Evolutionary conservation across 148 eudicot genomes (phyloP).

Genomic region (Cornus florida): DNA sequence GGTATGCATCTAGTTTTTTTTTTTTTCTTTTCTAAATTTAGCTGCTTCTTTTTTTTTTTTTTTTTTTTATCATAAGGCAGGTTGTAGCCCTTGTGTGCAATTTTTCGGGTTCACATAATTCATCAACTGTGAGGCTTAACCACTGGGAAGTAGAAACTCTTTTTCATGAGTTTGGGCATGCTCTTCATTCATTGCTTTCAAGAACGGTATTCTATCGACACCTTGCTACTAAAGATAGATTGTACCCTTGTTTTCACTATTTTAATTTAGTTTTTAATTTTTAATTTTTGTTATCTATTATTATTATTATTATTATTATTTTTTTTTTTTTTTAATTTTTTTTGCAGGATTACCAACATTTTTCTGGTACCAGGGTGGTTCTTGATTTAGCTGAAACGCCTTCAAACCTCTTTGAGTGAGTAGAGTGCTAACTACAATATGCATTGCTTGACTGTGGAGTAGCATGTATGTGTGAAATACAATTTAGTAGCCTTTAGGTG

Average conservation of each 20-base stretch:
- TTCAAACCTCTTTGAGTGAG: constrained; percentile 95
- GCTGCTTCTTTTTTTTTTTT: too few relatives aligned
- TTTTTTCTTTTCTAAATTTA: background rate
- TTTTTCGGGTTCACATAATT: constrained; percentile 55
- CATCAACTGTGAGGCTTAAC: constrained; percentile 54
- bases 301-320: background rate
- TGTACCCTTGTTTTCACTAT: constrained; percentile 8
- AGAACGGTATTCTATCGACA: constrained; percentile 60
- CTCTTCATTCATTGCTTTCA: constrained; percentile 94
- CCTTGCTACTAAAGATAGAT: constrained; percentile 4
- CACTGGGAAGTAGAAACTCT: constrained; percentile 97
- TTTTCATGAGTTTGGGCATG: constrained; percentile 98
- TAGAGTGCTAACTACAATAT: constrained; percentile 12
- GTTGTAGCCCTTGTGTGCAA: constrained; percentile 97
- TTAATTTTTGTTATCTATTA: too few relatives aligned
- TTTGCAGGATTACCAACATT: constrained; percentile 91
- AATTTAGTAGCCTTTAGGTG: too few relatives aligned
- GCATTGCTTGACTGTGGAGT: background rate
- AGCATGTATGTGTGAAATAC: background rate
- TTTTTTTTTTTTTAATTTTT: constrained; percentile 24
- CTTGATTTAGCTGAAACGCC: constrained; percentile 98
- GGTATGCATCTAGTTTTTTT: background rate
- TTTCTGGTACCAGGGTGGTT: constrained; percentile 93
- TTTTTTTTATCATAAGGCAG: constrained; percentile 38
- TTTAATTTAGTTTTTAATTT: background rate